Evolutionary conservation across 177 flowering plant species (phyloP).

Genomic region (Telopea speciosissima): DNA sequence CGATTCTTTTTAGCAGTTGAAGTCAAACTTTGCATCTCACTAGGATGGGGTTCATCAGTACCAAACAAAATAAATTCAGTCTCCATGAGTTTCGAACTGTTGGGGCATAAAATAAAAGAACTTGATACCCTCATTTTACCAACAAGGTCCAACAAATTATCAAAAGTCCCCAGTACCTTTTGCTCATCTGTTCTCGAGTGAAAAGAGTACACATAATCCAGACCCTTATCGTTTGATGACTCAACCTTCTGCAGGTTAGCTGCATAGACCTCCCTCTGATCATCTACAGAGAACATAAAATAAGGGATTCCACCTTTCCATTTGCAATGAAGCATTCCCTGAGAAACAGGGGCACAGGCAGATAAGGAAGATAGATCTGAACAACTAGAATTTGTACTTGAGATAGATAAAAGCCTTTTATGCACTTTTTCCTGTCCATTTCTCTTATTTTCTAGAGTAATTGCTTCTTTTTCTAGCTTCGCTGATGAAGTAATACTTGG

Average conservation of each 20-base stretch:
- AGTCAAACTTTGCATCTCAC: constrained; percentile 27
- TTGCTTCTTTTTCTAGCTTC: constrained; percentile 24
- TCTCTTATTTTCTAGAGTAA: constrained; percentile 11
- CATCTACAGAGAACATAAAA: constrained; percentile 67
- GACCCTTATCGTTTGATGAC: constrained; percentile 26
- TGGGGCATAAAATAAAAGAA: constrained; percentile 31
- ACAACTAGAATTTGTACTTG: constrained; percentile 38
- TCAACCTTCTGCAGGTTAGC: constrained; percentile 44
- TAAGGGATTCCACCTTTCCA: constrained; percentile 62
- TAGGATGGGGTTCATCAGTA: constrained; percentile 19
- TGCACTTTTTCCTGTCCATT: constrained; percentile 26
- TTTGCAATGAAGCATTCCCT: constrained; percentile 62
- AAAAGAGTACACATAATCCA: constrained; percentile 58
- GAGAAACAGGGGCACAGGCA: constrained; percentile 26
- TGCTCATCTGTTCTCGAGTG: constrained; percentile 27
- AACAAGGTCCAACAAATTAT: constrained; percentile 32
- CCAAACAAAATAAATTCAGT: constrained; percentile 61
- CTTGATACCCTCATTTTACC: constrained; percentile 78
- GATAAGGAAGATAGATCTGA: constrained; percentile 43
- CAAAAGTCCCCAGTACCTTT: constrained; percentile 23
- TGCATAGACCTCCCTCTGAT: constrained; percentile 42
- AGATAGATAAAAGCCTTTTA: constrained; percentile 29
- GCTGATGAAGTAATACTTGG: constrained; percentile 22
- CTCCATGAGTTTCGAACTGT: constrained; percentile 46
- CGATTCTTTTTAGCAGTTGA: constrained; percentile 27